Conservation (phyloP, 192 early-diverging fungal genomes). For the Gonapodya prolifera region DNA sequence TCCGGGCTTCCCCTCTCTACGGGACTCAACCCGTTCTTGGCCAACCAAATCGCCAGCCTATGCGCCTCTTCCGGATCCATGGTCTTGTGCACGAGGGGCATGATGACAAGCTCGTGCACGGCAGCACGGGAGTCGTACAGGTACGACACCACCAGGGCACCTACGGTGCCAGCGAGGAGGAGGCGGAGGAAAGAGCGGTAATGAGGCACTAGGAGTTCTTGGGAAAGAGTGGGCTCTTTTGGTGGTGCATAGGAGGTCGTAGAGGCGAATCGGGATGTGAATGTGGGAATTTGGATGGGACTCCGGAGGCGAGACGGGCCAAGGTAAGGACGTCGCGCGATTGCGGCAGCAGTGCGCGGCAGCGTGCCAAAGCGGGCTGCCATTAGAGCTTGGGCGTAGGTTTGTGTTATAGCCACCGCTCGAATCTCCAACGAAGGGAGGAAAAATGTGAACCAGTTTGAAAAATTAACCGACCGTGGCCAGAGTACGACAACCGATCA, state of each 20-base stretch:
- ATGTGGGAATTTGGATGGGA: too few relatives aligned
- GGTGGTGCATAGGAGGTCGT: not conserved
- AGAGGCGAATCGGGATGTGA: not conserved
- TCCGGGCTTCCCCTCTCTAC: conserved; percentile 39
- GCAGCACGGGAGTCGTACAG: conserved; percentile 60
- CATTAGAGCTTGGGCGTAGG: too few relatives aligned
- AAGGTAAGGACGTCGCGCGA: too few relatives aligned
- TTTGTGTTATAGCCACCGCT: too few relatives aligned
- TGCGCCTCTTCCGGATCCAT: conserved; percentile 69
- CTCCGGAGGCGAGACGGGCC: too few relatives aligned
- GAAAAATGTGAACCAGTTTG: too few relatives aligned
- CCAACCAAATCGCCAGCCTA: conserved; percentile 41
- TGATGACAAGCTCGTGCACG: conserved; percentile 46
- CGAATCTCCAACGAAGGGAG: too few relatives aligned
- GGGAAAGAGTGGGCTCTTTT: not conserved
- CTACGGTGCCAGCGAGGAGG: conserved; percentile 17
- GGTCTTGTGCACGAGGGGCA: conserved; percentile 51
- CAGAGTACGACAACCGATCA: too few relatives aligned
- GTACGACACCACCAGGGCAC: conserved; percentile 37
- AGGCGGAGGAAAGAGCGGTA: conserved; percentile 1
- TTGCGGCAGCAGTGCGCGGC: too few relatives aligned
- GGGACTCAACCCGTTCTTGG: conserved; percentile 49
- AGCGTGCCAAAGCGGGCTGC: too few relatives aligned
- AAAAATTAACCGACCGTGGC: too few relatives aligned
- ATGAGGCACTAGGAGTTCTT: not conserved